These are phyloP conservation scores for Spathaspora sp. DNA, from an alignment of 1,139 yeast species.

Conservation along the genomic window DNA sequence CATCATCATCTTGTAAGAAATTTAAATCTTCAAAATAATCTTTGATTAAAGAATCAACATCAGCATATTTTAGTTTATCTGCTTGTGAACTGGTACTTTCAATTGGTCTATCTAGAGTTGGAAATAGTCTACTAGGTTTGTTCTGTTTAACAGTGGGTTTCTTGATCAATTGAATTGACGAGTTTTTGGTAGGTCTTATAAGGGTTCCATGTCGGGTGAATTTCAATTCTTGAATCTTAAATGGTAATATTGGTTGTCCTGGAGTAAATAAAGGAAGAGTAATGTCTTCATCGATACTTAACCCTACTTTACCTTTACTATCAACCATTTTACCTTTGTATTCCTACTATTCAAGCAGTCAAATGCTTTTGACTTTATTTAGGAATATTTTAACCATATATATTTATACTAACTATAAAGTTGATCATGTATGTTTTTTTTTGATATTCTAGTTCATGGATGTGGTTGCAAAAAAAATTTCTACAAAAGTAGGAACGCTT, in stretches of 20 bases:
- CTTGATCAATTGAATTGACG: background rate
- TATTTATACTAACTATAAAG: background rate
- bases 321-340: too few relatives aligned
- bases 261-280: background rate
- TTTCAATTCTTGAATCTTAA: constrained; percentile 9
- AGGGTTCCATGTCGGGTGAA: constrained; percentile 11
- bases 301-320: background rate
- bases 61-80: background rate
- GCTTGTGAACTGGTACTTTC: background rate
- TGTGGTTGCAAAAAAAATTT: background rate
- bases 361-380: too few relatives aligned
- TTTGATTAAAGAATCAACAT: background rate
- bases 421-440: background rate
- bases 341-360: too few relatives aligned
- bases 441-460: background rate
- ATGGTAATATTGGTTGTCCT: constrained; percentile 5
- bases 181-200: constrained; percentile 4
- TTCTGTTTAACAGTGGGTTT: background rate
- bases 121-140: background rate
- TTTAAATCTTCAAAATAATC: background rate
- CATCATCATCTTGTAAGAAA: background rate
- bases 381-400: background rate
- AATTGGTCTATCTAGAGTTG: background rate
- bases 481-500: background rate
- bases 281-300: background rate